Evolutionary conservation across 495 filamentous ascomycete genomes (phyloP), one percentile per base, ranked within the genome.

Genomic region (Pyrenula massariospora): DNA sequence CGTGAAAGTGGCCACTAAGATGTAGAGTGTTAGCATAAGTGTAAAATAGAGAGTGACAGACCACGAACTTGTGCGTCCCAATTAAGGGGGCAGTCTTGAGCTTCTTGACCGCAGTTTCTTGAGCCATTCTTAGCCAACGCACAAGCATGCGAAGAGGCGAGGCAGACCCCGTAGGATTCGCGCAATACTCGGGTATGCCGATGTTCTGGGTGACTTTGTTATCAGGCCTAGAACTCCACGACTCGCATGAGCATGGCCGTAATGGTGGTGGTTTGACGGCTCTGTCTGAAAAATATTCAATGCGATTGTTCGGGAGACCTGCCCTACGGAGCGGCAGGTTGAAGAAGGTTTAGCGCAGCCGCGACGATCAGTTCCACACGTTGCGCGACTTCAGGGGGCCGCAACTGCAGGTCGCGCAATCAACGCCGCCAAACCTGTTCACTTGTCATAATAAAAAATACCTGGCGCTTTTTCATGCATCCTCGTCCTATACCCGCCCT

Each of bases 1-100:
- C 94, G 75, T 98, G 93, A 79, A 98, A 98, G 72, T 96, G 89
- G 56, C 93, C 93, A 73, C 82, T 85, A 57, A 12, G 58, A 25
- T 23, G n/a, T 52, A 58, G 62, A 53, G 20, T 57, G 57, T 64
- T 47, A 59, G 23, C 20, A 55, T 62, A 24, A 68, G 56, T 58
- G 54, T 54, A 53, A 53, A 42, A 23, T 50, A 22, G 24, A 51
- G 49, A 54, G 52, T 54, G 50, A 54, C 11, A 25, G 22, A 23
- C 36, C 10, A 48, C 23, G 3, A 50, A 82, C 81, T 86, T 96
- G 77, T 95, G 91, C 12, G 91, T 95, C 56, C 89, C 91, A 63
- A 95, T 94, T 55, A 82, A 69, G 60, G 86, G 70, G 25, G 76
- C 75, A 48, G 73, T 75, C 75, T 89, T 90, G 55, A 91, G 66